These are phyloP conservation scores for Lecanicillium sp. DNA, from an alignment of 2,329 filamentous ascomycete genomes.

Conservation along the genomic window DNA sequence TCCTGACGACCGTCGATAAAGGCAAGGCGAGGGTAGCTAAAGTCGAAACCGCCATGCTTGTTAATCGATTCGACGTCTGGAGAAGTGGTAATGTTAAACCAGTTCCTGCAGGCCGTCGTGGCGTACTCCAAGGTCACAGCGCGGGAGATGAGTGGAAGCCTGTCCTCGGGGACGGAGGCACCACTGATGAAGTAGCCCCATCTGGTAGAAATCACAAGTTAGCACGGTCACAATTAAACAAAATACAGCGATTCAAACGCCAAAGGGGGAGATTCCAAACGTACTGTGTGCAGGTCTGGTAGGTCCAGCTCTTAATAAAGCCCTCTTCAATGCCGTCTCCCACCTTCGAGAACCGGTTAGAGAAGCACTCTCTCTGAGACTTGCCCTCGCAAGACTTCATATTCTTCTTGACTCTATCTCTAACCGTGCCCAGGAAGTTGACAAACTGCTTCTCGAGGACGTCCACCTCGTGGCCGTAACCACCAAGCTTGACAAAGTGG, in stretches of 20 bases:
- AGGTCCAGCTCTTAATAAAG: constrained; percentile 36
- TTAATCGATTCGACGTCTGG: constrained; percentile 63
- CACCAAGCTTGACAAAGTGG: constrained; percentile 32
- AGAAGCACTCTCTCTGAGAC: constrained; percentile 22
- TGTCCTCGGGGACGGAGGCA: constrained; percentile 54
- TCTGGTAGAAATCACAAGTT: constrained; percentile 30
- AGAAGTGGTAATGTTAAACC: constrained; percentile 60
- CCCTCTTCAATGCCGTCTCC: constrained; percentile 15
- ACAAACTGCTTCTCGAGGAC: constrained; percentile 35
- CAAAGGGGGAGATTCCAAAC: constrained; percentile 11
- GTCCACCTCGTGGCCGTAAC: constrained; percentile 29
- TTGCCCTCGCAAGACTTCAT: constrained; percentile 17
- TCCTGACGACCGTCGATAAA: constrained; percentile 70
- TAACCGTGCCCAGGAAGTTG: constrained; percentile 42
- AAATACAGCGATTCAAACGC: constrained; percentile 1
- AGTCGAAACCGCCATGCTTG: constrained; percentile 65
- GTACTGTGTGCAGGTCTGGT: constrained; percentile 49
- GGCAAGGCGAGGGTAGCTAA: constrained; percentile 68
- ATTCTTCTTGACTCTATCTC: constrained; percentile 22
- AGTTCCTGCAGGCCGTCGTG: constrained; percentile 53
- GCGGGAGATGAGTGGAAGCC: constrained; percentile 65
- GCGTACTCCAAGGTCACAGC: constrained; percentile 56
- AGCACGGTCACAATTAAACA: too few relatives aligned
- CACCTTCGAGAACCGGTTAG: constrained; percentile 15
- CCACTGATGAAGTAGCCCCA: constrained; percentile 78